Conservation (phyloP, 805 yeast species). For the Tetrapisispora fleetii region DNA sequence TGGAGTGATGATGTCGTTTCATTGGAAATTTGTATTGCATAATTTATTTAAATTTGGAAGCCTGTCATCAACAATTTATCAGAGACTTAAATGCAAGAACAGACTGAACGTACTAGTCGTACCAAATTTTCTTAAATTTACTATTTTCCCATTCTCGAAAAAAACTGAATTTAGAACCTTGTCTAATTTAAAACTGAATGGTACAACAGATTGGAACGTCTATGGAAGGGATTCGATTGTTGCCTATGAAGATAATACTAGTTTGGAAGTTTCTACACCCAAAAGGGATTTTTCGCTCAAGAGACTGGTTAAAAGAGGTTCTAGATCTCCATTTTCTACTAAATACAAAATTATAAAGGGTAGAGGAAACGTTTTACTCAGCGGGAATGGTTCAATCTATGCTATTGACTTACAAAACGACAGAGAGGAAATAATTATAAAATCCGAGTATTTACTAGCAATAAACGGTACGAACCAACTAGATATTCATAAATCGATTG, state of each 20-base stretch:
- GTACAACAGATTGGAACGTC: slow-evolving; percentile 25
- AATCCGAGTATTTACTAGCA: slow-evolving; percentile 24
- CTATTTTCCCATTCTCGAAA: neutral
- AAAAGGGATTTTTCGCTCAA: neutral
- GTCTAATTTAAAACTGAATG: slow-evolving; percentile 11
- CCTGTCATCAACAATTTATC: slow-evolving; percentile 14
- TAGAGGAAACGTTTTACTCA: slow-evolving; percentile 24
- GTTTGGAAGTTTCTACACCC: slow-evolving; percentile 10
- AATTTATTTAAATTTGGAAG: slow-evolving; percentile 15
- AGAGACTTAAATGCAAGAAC: slow-evolving; percentile 11
- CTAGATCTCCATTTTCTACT: slow-evolving; percentile 9
- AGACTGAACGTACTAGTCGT: slow-evolving; percentile 18
- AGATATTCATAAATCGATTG: slow-evolving; percentile 18
- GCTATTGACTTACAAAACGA: slow-evolving; percentile 19
- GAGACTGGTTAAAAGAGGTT: neutral
- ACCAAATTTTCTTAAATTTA: slow-evolving; percentile 12
- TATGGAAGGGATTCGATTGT: slow-evolving; percentile 22
- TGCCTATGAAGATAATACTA: slow-evolving; percentile 24
- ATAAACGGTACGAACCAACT: slow-evolving; percentile 23
- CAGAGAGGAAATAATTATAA: slow-evolving; percentile 21
- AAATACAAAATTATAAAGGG: slow-evolving; percentile 22
- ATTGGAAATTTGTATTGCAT: slow-evolving; percentile 16
- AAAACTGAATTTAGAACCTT: slow-evolving; percentile 5
- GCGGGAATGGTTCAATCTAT: slow-evolving; percentile 23
- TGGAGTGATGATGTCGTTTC: slow-evolving; percentile 11